Conservation (phyloP, 179 eudicot species). For the Spinacia oleracea region DNA sequence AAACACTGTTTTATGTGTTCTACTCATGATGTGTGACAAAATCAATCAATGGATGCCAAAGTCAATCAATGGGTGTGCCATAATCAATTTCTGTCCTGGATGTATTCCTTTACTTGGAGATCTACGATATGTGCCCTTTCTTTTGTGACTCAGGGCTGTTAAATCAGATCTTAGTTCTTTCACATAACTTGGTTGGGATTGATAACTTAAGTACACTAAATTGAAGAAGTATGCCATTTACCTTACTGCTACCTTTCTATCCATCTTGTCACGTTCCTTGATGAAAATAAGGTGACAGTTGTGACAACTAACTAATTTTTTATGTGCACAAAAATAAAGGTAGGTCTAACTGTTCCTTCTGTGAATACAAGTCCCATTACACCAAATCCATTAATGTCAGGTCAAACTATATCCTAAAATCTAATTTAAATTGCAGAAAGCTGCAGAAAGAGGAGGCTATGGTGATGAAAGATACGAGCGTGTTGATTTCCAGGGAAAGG, state of each 20-base stretch:
- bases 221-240: not conserved
- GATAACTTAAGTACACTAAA: not conserved
- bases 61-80: no score
- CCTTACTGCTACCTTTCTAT: not conserved
- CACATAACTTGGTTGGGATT: not conserved
- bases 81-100: no score
- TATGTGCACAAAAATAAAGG: no score
- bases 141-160: not conserved
- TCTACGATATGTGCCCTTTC: not conserved
- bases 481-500: conserved; percentile 89
- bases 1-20: no score
- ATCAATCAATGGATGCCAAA: no score
- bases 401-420: not conserved
- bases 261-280: not conserved
- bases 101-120: not conserved
- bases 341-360: not conserved
- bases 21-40: no score
- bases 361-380: not conserved
- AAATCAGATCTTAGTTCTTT: not conserved
- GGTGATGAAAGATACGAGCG: conserved; percentile 94
- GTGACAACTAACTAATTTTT: not conserved
- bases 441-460: conserved; percentile 98
- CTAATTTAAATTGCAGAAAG: conserved; percentile 56
- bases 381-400: not conserved
- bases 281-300: not conserved